Evolutionary conservation across 441 rosid species (phyloP).

Genomic region (Cnidoscolus chayamansa): DNA sequence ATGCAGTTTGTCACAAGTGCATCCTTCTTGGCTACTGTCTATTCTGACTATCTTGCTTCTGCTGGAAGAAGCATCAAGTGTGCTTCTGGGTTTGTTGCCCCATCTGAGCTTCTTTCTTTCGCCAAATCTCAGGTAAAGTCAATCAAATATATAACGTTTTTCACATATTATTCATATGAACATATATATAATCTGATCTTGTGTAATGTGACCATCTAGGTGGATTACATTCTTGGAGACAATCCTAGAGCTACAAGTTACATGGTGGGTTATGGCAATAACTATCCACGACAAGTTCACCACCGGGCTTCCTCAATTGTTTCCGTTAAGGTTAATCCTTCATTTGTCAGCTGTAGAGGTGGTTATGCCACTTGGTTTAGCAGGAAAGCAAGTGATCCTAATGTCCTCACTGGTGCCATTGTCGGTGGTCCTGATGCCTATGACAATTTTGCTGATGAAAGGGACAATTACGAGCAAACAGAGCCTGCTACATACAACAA

Average conservation of each 20-base stretch:
- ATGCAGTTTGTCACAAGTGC: constrained; percentile 95
- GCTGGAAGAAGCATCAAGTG: constrained; percentile 55
- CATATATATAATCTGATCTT: not conserved
- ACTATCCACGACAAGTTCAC: constrained; percentile 85
- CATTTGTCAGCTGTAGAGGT: constrained; percentile 82
- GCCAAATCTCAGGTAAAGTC: constrained; percentile 79
- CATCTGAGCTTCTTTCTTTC: constrained; percentile 67
- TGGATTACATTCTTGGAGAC: constrained; percentile 94
- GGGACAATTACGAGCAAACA: constrained; percentile 91
- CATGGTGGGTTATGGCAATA: constrained; percentile 96
- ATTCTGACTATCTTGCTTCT: constrained; percentile 80
- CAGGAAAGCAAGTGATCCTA: constrained; percentile 77
- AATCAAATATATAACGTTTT: not conserved
- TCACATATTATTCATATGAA: not conserved
- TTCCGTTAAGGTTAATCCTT: constrained; percentile 60
- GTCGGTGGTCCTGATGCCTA: constrained; percentile 98
- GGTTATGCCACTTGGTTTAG: constrained; percentile 90
- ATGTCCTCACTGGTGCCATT: constrained; percentile 80
- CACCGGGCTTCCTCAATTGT: constrained; percentile 91
- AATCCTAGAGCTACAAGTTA: constrained; percentile 95
- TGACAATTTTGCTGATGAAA: constrained; percentile 84
- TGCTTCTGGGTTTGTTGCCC: constrained; percentile 54
- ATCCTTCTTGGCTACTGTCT: constrained; percentile 68
- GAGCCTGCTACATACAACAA: constrained; percentile 99
- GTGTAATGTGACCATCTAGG: constrained; percentile 27